A percentile compares a stretch with the other conserved stretches of the same genome.
phyloP scores from a whole-genome alignment of 2,329 filamentous ascomycete species.

The Botrytis byssoidea region DNA sequence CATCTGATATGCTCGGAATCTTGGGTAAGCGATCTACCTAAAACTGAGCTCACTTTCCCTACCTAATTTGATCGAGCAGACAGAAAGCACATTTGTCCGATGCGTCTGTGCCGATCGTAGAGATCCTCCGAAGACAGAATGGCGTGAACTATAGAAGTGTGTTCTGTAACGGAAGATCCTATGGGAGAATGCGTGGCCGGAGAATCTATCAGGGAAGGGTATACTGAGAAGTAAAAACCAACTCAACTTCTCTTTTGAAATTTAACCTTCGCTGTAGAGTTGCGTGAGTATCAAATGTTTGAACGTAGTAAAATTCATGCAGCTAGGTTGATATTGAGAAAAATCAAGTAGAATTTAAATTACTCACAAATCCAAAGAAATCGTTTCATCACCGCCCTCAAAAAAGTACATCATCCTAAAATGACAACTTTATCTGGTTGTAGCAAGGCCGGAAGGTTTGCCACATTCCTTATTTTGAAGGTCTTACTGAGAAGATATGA shows the following conservation, averaged over 20 bases:
- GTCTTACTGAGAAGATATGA: too few species aligned
- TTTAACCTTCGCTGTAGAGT: neutral
- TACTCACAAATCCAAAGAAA: neutral
- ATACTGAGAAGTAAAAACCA: neutral
- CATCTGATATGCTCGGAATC: neutral
- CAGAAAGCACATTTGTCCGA: neutral
- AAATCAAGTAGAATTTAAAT: fast-evolving
- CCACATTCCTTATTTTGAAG: neutral
- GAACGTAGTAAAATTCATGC: too few species aligned
- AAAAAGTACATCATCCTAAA: neutral
- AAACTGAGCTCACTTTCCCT: neutral
- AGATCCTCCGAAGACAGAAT: fast-evolving
- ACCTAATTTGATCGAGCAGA: neutral
- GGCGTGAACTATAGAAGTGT: neutral
- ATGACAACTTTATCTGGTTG: neutral
- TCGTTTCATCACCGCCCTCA: neutral
- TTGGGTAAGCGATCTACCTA: neutral
- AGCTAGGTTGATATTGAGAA: neutral
- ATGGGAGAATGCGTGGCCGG: fast-evolving
- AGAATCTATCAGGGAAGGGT: neutral
- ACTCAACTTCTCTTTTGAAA: neutral
- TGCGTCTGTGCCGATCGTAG: fast-evolving
- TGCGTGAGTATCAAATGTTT: neutral
- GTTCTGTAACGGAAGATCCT: fast-evolving
- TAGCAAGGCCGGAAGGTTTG: neutral